Conservation (phyloP, 148 eudicot genomes). For the Euryodendron excelsum region DNA sequence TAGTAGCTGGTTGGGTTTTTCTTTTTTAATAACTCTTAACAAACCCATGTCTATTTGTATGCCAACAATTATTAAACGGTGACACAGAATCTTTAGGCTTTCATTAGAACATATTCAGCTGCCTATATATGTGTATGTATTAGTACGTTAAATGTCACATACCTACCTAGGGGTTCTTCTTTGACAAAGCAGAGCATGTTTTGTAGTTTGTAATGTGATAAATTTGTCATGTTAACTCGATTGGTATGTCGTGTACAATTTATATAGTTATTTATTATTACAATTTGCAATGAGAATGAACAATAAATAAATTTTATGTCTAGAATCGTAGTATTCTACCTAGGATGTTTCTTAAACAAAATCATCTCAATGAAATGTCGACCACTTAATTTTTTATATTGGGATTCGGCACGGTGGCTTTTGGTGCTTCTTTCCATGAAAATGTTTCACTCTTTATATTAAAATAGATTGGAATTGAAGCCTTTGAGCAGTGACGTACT, state of each 20-base stretch:
- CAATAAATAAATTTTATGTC: background rate
- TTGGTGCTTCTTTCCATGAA: background rate
- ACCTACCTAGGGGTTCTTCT: constrained; percentile 7
- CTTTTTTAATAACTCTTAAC: background rate
- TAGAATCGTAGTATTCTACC: background rate
- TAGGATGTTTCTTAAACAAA: constrained; percentile 10
- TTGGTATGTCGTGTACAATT: no score
- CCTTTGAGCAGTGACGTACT: background rate
- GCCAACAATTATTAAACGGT: background rate
- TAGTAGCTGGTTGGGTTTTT: background rate
- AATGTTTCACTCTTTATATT: background rate
- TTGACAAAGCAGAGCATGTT: no score
- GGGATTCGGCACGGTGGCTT: background rate
- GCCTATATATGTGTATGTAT: no score
- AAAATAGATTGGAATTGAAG: background rate
- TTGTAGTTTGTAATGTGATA: no score
- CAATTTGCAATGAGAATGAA: background rate
- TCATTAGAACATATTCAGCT: background rate
- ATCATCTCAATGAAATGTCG: background rate
- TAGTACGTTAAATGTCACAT: background rate
- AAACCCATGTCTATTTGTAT: background rate
- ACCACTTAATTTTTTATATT: background rate
- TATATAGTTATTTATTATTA: background rate
- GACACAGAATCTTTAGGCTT: no score
- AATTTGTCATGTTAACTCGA: no score